Evolutionary conservation across 1,139 yeast genomes (phyloP).

Genomic region (Lodderomyces theae): DNA sequence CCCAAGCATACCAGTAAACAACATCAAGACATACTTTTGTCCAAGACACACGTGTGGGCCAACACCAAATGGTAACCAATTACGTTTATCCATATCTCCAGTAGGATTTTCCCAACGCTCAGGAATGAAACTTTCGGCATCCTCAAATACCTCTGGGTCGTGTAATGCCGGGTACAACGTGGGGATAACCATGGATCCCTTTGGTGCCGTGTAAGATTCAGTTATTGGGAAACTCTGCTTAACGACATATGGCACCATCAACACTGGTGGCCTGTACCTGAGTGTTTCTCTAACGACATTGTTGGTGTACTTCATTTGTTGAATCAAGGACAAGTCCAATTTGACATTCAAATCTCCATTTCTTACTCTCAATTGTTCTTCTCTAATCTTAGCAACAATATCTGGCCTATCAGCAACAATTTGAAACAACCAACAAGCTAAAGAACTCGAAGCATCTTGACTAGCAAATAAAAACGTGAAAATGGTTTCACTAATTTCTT

Average conservation of each 20-base stretch:
- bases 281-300: conserved; percentile 89
- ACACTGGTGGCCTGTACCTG: conserved; percentile 94
- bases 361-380: conserved; percentile 86
- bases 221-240: conserved; percentile 83
- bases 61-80: conserved; percentile 95
- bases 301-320: conserved; percentile 80
- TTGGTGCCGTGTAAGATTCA: conserved; percentile 84
- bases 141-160: conserved; percentile 92
- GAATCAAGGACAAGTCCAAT: conserved; percentile 70
- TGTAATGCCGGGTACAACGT: conserved; percentile 93
- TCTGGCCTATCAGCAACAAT: conserved; percentile 94
- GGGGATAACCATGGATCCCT: conserved; percentile 96
- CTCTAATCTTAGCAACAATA: conserved; percentile 75
- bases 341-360: conserved; percentile 64
- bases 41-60: conserved; percentile 97
- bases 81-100: conserved; percentile 63
- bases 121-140: conserved; percentile 91
- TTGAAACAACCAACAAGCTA: conserved; percentile 98
- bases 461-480: conserved; percentile 96
- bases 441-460: conserved; percentile 97
- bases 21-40: conserved; percentile 86
- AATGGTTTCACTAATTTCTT: conserved; percentile 91
- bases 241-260: conserved; percentile 96
- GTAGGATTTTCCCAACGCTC: conserved; percentile 77
- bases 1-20: conserved; percentile 87